Evolutionary conservation across 1,284 basidiomycete species (phyloP), one percentile per base, ranked within the genome.

Genomic region (Boletus subluridellus): DNA sequence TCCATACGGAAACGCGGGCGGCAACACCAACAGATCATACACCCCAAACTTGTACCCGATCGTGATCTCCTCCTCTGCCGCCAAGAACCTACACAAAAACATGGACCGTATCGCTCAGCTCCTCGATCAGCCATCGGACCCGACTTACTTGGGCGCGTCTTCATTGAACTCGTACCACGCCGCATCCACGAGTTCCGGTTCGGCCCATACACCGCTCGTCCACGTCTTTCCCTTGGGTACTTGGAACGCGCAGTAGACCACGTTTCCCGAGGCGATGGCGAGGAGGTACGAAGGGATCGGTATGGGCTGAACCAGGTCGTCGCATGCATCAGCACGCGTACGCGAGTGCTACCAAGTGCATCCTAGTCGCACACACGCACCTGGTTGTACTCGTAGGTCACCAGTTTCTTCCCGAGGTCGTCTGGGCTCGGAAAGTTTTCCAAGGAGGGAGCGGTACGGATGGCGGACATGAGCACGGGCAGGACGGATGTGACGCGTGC

Each of bases 1-100:
- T 42, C 92, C 91, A 70, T 90, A 97, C 0, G 95, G 95, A 80
- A 98, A 98, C 0, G 90, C 90, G 11, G 94, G 91, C 0, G 95
- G 95, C 7, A 98, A 79, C n/a, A 98, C 90, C 34, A 98, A 79
- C 8, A 95, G 76, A 72, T 98, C 95, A 69, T 95, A 98, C 4
- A 95, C 88, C 2, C 91, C 90, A 76, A 96, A 98, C 50, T 81
- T 79, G 74, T 98, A 99, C 0, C 83, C 78, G 0, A 82, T 83
- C 2, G 92, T 81, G 42, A 94, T 73, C 39, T 77, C 78, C 42
- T 80, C 77, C 55, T 92, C 93, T 14, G 80, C 82, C 1, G 82
- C 79, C 63, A 96, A 75, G 74, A 92, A 94, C 65, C 89, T 90
- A 60, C 24, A 5, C 7, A 39, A 46, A 46, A 24, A 7, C 47